phyloP scores from a whole-genome alignment of 257 asterid species.

The Datura wrightii region DNA sequence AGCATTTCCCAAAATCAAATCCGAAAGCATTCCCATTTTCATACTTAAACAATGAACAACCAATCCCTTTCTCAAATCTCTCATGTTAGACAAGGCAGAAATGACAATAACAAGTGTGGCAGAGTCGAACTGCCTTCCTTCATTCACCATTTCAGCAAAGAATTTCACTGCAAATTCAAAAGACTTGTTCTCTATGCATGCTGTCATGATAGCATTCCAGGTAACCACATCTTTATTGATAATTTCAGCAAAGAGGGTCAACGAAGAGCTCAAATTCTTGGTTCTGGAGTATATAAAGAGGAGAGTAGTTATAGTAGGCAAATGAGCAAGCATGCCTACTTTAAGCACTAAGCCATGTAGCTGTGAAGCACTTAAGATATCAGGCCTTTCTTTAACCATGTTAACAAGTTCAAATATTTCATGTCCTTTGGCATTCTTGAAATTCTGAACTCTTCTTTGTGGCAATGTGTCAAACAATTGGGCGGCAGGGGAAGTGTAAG shows the following conservation, averaged over 20 bases:
- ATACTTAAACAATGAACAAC: slow-evolving; percentile 60
- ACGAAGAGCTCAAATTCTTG: slow-evolving; percentile 47
- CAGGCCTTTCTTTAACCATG: slow-evolving; percentile 39
- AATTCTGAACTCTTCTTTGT: slow-evolving; percentile 37
- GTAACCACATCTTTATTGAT: slow-evolving; percentile 56
- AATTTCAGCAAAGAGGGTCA: slow-evolving; percentile 54
- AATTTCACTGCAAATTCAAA: slow-evolving; percentile 43
- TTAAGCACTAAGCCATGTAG: slow-evolving; percentile 61
- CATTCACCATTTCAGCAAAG: slow-evolving; percentile 53
- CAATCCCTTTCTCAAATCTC: slow-evolving; percentile 40
- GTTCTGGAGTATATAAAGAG: slow-evolving; percentile 61
- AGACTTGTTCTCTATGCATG: slow-evolving; percentile 48
- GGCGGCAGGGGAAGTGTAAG: slow-evolving; percentile 37
- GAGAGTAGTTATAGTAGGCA: slow-evolving; percentile 51
- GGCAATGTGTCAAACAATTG: slow-evolving; percentile 49
- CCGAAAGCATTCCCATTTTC: slow-evolving; percentile 58
- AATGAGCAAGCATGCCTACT: slow-evolving; percentile 53
- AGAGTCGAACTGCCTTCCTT: slow-evolving; percentile 51
- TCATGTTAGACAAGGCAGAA: slow-evolving; percentile 51
- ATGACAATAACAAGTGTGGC: slow-evolving; percentile 52
- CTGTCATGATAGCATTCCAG: slow-evolving; percentile 74
- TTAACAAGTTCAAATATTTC: slow-evolving; percentile 50
- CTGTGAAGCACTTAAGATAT: slow-evolving; percentile 36
- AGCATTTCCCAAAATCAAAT: slow-evolving; percentile 55
- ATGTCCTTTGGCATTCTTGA: slow-evolving; percentile 33